phyloP scores from a whole-genome alignment of 164 flowering plant species.

The Pachysandra terminalis region DNA sequence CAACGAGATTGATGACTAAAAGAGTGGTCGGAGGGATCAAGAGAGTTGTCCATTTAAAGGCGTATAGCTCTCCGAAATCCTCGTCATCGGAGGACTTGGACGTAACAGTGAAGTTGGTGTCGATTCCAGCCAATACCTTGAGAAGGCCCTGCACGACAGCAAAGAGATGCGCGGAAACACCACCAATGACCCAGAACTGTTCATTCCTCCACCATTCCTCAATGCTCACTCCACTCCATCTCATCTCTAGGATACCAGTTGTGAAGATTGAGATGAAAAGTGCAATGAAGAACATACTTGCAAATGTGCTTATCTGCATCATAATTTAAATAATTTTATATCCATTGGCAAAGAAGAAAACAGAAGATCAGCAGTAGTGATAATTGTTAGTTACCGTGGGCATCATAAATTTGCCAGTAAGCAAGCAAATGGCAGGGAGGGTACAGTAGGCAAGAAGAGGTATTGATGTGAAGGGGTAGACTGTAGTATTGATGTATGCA shows the following conservation, averaged over 20 bases:
- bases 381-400: slow-evolving; percentile 50
- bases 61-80: slow-evolving; percentile 70
- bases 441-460: slow-evolving; percentile 84
- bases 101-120: slow-evolving; percentile 82
- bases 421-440: slow-evolving; percentile 90
- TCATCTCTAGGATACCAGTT: slow-evolving; percentile 79
- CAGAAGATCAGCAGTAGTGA: background rate
- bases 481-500: slow-evolving; percentile 81
- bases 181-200: slow-evolving; percentile 94
- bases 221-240: slow-evolving; percentile 91
- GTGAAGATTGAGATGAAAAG: slow-evolving; percentile 76
- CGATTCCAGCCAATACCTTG: slow-evolving; percentile 73
- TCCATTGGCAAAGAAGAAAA: background rate
- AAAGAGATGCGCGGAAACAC: slow-evolving; percentile 77
- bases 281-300: slow-evolving; percentile 76
- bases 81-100: slow-evolving; percentile 74
- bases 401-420: slow-evolving; percentile 92
- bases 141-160: slow-evolving; percentile 80
- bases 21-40: slow-evolving; percentile 85
- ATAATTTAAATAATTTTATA: background rate
- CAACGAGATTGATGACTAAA: slow-evolving; percentile 72
- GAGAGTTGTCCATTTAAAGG: slow-evolving; percentile 86
- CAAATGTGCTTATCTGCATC: slow-evolving; percentile 79
- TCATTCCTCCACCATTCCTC: slow-evolving; percentile 96
- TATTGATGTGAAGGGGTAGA: slow-evolving; percentile 84